Percentiles rank a stretch among this genome's conserved stretches.
Conservation (phyloP, 768 basidiomycete genomes). For the Russula earlei region DNA sequence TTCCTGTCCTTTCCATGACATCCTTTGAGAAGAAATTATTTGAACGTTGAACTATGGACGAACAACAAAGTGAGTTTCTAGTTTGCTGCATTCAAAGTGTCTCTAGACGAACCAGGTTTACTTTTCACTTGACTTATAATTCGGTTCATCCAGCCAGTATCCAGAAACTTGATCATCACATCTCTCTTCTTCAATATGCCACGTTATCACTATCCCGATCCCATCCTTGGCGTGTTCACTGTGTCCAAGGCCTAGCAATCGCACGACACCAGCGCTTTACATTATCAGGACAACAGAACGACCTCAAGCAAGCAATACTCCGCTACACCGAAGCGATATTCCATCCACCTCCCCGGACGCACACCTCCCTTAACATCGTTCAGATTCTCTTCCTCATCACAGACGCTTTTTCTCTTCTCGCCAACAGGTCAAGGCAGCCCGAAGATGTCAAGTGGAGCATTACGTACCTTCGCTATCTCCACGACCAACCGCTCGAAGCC, state of each 20-base stretch:
- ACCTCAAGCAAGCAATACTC: neutral
- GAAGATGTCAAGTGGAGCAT: neutral
- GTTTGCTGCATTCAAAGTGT: too few species aligned
- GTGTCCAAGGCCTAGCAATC: neutral
- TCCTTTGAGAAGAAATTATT: too few species aligned
- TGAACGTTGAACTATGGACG: too few species aligned
- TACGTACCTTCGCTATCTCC: neutral
- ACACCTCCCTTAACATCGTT: neutral
- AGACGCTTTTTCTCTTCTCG: neutral
- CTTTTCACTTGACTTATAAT: too few species aligned
- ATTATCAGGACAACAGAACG: neutral
- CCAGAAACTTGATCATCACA: neutral
- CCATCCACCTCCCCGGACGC: neutral
- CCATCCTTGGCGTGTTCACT: neutral
- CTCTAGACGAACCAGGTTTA: too few species aligned
- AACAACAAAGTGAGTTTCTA: too few species aligned
- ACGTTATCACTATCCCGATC: neutral
- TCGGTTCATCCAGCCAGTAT: too few species aligned
- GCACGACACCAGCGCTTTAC: too few species aligned
- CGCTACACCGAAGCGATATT: neutral
- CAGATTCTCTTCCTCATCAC: neutral
- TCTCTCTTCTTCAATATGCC: neutral
- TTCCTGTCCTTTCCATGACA: too few species aligned
- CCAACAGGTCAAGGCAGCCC: neutral
- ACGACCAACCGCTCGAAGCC: neutral